Percentiles rank a stretch among this genome's conserved stretches.
Evolutionary conservation across 768 basidiomycete species (phyloP).

Genomic region (Rhodotorula graminis): DNA sequence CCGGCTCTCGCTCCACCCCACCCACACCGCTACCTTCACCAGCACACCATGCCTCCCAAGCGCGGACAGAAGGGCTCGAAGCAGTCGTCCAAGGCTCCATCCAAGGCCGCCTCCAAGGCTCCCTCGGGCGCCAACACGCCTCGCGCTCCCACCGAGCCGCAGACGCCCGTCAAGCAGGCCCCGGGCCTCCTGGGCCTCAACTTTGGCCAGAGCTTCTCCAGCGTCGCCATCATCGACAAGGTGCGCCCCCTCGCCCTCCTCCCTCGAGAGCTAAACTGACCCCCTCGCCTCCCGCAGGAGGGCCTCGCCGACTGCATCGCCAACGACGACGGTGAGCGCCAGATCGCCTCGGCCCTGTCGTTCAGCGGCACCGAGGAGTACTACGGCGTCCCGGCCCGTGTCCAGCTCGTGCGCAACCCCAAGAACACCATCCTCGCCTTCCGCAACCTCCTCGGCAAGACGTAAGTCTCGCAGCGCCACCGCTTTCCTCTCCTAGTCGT

Average conservation of each 20-base stretch:
- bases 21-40: neutral
- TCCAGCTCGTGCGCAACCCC: constrained; percentile 89
- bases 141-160: constrained; percentile 9
- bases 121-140: constrained; percentile 33
- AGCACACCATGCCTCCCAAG: constrained; percentile 27
- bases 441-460: constrained; percentile 87
- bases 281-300: constrained; percentile 55
- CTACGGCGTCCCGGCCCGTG: constrained; percentile 89
- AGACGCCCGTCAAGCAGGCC: constrained; percentile 8
- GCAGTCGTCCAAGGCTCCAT: constrained; percentile 27
- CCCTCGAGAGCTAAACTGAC: too few relatives aligned
- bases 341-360: constrained; percentile 89
- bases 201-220: constrained; percentile 90
- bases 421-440: constrained; percentile 93
- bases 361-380: constrained; percentile 64
- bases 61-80: constrained; percentile 21
- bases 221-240: constrained; percentile 92
- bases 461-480: constrained; percentile 54
- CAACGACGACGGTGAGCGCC: constrained; percentile 96
- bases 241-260: constrained; percentile 53
- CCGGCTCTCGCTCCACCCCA: neutral
- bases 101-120: constrained; percentile 33
- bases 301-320: constrained; percentile 90
- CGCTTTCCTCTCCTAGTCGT: too few relatives aligned
- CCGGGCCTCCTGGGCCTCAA: constrained; percentile 76